phyloP scores from a whole-genome alignment of 176 grass and related monocot species.

The Calamus simplicifolius region DNA sequence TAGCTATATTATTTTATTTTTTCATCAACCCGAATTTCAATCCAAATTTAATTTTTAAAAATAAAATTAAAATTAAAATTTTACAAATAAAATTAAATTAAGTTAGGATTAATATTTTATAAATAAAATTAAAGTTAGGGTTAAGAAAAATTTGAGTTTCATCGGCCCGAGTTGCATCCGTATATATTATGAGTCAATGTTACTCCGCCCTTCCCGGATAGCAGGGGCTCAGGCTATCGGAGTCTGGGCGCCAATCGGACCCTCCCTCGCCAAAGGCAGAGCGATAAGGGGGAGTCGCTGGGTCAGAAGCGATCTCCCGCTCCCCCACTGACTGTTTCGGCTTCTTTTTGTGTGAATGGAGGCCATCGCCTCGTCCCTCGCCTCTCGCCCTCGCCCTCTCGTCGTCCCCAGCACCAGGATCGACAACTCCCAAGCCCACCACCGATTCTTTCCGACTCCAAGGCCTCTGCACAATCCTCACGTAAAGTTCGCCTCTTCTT shows the following conservation, averaged over 20 bases:
- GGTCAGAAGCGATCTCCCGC: too few relatives aligned
- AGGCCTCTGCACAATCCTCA: slow-evolving; percentile 3
- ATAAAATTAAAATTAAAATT: too few relatives aligned
- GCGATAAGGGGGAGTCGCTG: slow-evolving; percentile 19
- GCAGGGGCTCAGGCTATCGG: background rate
- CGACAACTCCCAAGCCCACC: slow-evolving; percentile 1
- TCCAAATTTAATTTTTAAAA: too few relatives aligned
- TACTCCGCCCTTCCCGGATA: too few relatives aligned
- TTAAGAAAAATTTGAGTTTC: too few relatives aligned
- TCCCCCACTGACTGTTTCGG: background rate
- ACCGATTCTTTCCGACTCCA: slow-evolving; percentile 12
- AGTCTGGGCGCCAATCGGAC: background rate
- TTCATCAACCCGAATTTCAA: too few relatives aligned
- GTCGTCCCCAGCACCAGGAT: slow-evolving; percentile 4
- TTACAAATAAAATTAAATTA: too few relatives aligned
- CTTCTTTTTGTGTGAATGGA: slow-evolving; percentile 31
- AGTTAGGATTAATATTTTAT: too few relatives aligned
- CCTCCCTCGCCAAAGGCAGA: background rate
- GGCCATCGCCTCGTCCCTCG: background rate
- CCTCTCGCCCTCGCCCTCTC: slow-evolving; percentile 15
- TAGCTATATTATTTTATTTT: too few relatives aligned
- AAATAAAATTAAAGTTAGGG: too few relatives aligned
- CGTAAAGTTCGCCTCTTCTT: slow-evolving; percentile 1
- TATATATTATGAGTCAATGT: too few relatives aligned
- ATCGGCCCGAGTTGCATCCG: too few relatives aligned